Evolutionary conservation across 345 rosid genomes (phyloP).

Genomic region (Noccaea bulbosa): DNA sequence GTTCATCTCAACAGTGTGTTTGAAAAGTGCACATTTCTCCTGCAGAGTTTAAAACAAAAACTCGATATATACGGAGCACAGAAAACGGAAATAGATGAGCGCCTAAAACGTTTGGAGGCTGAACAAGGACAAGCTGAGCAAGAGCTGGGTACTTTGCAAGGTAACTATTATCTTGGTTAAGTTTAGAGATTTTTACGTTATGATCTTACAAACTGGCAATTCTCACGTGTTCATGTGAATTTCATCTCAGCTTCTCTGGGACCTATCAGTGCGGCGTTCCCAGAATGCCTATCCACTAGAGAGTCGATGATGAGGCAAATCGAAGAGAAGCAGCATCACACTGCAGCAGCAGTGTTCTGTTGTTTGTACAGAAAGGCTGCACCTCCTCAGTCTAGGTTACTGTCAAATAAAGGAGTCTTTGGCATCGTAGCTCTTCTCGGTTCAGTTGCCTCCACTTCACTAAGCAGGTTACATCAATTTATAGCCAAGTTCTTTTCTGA

Average conservation of each 20-base stretch:
- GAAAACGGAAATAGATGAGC: conserved; percentile 35
- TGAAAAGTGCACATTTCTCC: conserved; percentile 10
- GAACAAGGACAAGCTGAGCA: conserved; percentile 42
- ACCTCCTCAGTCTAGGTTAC: conserved; percentile 14
- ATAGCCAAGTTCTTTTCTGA: not conserved
- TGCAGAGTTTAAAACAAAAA: conserved; percentile 45
- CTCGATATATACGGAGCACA: conserved; percentile 33
- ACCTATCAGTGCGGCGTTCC: conserved; percentile 25
- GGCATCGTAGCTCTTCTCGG: conserved; percentile 70
- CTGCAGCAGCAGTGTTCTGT: conserved; percentile 60
- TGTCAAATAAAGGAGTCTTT: conserved; percentile 46
- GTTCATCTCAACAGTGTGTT: not conserved
- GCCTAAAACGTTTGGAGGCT: conserved; percentile 30
- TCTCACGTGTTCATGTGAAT: not conserved
- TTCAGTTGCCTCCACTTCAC: conserved; percentile 47
- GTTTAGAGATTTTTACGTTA: not conserved
- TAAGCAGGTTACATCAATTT: conserved; percentile 58
- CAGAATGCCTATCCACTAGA: conserved; percentile 45
- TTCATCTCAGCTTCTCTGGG: conserved; percentile 49
- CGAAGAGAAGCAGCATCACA: conserved; percentile 41
- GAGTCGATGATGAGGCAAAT: conserved; percentile 56
- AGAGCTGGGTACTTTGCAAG: conserved; percentile 47
- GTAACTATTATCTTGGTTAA: conserved; percentile 40
- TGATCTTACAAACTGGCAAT: not conserved
- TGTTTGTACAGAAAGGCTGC: conserved; percentile 23